phyloP scores from a whole-genome alignment of 495 filamentous ascomycete species.

The Chaetomium cochliodes region DNA sequence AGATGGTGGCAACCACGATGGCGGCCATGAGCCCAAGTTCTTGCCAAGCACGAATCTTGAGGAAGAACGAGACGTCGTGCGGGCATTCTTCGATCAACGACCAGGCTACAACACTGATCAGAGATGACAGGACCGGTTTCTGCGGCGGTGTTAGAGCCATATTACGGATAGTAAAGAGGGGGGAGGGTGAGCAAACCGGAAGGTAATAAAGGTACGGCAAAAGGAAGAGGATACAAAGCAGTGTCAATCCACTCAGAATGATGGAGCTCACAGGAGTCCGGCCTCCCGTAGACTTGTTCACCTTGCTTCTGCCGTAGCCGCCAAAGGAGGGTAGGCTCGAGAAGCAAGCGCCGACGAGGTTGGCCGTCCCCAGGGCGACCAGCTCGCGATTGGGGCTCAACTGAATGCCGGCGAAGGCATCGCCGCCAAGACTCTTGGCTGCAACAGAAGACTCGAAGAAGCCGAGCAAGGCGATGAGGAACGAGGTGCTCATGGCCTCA shows the following conservation, averaged over 20 bases:
- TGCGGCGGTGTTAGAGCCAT: slow-evolving; percentile 34
- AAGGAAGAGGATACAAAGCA: slow-evolving; percentile 74
- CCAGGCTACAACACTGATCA: slow-evolving; percentile 95
- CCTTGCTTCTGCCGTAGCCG: slow-evolving; percentile 93
- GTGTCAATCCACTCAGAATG: slow-evolving; percentile 75
- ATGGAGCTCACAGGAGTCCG: slow-evolving; percentile 90
- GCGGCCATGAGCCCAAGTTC: slow-evolving; percentile 84
- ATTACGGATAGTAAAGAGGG: not conserved
- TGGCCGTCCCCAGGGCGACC: slow-evolving; percentile 86
- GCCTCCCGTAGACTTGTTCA: slow-evolving; percentile 88
- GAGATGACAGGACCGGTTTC: slow-evolving; percentile 90
- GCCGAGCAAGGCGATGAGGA: slow-evolving; percentile 89
- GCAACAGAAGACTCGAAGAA: slow-evolving; percentile 99
- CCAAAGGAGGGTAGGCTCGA: slow-evolving; percentile 91
- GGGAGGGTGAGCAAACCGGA: slow-evolving; percentile 59
- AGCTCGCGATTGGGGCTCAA: slow-evolving; percentile 93
- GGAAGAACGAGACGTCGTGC: slow-evolving; percentile 86
- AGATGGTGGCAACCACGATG: slow-evolving; percentile 89
- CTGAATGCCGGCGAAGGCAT: slow-evolving; percentile 66
- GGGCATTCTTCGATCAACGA: slow-evolving; percentile 94
- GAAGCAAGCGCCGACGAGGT: slow-evolving; percentile 87
- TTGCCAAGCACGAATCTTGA: slow-evolving; percentile 75
- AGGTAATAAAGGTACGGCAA: slow-evolving; percentile 93
- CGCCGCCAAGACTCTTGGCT: slow-evolving; percentile 78
- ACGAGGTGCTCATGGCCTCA: slow-evolving; percentile 86